Evolutionary conservation across 805 yeast genomes (phyloP).

Genomic region (Hanseniaspora vineae): DNA sequence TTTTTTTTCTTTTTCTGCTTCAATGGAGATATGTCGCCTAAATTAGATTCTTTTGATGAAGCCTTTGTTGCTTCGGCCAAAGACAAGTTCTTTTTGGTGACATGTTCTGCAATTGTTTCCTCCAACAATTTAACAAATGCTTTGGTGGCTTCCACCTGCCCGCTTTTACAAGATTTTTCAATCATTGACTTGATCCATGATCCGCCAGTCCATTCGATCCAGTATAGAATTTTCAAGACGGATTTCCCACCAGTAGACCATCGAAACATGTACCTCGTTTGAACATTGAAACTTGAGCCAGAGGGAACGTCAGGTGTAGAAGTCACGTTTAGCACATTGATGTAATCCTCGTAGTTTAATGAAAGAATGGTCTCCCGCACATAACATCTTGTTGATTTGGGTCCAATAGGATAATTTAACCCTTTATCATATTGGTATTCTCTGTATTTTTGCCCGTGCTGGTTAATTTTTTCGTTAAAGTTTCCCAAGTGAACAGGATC

Average conservation of each 20-base stretch:
- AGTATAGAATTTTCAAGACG: slow-evolving; percentile 48
- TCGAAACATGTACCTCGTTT: slow-evolving; percentile 55
- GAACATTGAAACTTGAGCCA: slow-evolving; percentile 68
- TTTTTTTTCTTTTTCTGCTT: neutral
- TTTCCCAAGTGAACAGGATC: slow-evolving; percentile 18
- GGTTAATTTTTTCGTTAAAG: slow-evolving; percentile 20
- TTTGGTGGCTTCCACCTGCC: slow-evolving; percentile 56
- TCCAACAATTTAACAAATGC: slow-evolving; percentile 26
- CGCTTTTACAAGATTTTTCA: slow-evolving; percentile 71
- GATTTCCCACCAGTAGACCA: slow-evolving; percentile 65
- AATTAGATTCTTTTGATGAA: neutral
- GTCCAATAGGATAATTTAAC: slow-evolving; percentile 75
- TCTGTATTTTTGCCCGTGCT: slow-evolving; percentile 33
- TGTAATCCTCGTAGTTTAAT: slow-evolving; percentile 38
- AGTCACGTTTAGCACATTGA: slow-evolving; percentile 50
- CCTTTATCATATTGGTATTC: slow-evolving; percentile 60
- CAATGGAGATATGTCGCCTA: neutral
- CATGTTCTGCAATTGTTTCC: slow-evolving; percentile 15
- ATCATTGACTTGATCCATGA: slow-evolving; percentile 88
- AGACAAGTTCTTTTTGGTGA: slow-evolving; percentile 4
- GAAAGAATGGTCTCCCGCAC: slow-evolving; percentile 47
- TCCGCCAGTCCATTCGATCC: slow-evolving; percentile 78
- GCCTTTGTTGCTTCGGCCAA: slow-evolving; percentile 4
- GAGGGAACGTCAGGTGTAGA: slow-evolving; percentile 92
- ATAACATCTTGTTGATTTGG: slow-evolving; percentile 75